Base-by-base conservation (phyloP, 2,329 filamentous ascomycete species). In the Paraphoma chrysanthemicola region DNA sequence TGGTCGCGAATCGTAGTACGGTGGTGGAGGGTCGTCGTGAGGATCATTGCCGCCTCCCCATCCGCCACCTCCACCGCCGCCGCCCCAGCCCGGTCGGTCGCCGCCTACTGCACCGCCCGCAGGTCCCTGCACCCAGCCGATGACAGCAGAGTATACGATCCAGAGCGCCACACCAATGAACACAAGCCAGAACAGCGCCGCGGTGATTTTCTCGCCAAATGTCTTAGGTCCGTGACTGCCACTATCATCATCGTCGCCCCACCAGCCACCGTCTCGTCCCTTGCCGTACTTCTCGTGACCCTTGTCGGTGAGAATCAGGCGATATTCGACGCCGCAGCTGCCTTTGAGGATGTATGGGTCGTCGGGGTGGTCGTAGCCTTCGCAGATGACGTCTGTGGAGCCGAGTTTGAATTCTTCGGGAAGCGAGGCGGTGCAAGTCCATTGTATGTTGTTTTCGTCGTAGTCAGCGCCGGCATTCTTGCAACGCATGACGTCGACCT, bases 251-350 rank as follows among this genome's bases (percentile, higher is more conserved):
- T 60, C 71, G 43, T 57, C 73, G 28, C 69, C 73, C 44, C 69
- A 79, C 47, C 57, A 43, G 74, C 77, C 47, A n/a, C 63, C 74
- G 79, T 50, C 76, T 79, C 41, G 86, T 69, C 38, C 84, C 73
- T 1, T 68, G 47, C 90, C 91, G 73, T 90, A 93, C 65, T 83
- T 86, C 66, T 84, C 78, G 78, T 93, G 88, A 3, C 95, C 95
- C 59, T 84, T 81, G 10, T 89, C 87, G 1, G 93, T 98, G 50
- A 98, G 80, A 0, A 90, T 76, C 6, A 98, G 78, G 12, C 89
- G 84, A 77, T 98, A 98, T 78, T 97, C 92, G 23, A 97, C 93
- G 12, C 90, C 95, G 77, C 94, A 98, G 75, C 91, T 95, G 18
- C 95, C 95, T 70, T 91, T 93, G 51, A 98, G 80, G n/a, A 98